Conservation (phyloP, 768 basidiomycete genomes). For the Leccinum obscurum region DNA sequence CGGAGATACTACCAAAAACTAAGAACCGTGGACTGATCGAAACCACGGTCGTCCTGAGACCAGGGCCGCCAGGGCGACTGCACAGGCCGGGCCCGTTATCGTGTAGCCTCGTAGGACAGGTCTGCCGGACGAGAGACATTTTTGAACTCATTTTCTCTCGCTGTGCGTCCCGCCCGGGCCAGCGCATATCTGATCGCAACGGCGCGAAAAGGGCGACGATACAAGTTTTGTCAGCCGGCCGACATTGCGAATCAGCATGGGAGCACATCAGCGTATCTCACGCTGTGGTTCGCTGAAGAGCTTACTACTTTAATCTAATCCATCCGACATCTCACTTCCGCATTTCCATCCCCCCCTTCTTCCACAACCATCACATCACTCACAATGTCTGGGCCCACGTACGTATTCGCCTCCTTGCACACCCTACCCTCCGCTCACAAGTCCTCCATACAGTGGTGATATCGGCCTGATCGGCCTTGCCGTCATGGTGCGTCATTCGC, state of each 20-base stretch:
- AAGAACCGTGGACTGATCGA: not conserved
- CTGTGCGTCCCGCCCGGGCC: not conserved
- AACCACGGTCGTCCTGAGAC: not conserved
- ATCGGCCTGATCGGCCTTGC: constrained; percentile 98
- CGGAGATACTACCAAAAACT: constrained; percentile 14
- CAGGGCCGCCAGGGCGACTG: not conserved
- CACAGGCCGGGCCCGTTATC: not conserved
- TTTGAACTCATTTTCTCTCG: constrained; percentile 15
- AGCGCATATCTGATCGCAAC: not conserved
- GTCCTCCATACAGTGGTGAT: constrained; percentile 66
- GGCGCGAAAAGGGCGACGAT: not conserved
- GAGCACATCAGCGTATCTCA: constrained; percentile 23
- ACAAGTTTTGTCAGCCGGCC: constrained; percentile 3
- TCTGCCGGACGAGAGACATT: constrained; percentile 1
- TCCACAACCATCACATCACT: constrained; percentile 32
- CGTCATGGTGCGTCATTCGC: constrained; percentile 76
- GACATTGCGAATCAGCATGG: constrained; percentile 12
- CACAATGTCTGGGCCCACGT: constrained; percentile 50
- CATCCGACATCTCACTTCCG: constrained; percentile 26
- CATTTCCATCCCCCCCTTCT: constrained; percentile 26
- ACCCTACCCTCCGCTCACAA: constrained; percentile 21
- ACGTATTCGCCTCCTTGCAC: constrained; percentile 33
- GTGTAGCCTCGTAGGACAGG: constrained; percentile 6
- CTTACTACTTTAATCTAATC: constrained; percentile 27
- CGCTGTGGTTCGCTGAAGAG: constrained; percentile 12